Conservation (phyloP, 768 basidiomycete genomes). For the Plicaturopsis crispa region DNA sequence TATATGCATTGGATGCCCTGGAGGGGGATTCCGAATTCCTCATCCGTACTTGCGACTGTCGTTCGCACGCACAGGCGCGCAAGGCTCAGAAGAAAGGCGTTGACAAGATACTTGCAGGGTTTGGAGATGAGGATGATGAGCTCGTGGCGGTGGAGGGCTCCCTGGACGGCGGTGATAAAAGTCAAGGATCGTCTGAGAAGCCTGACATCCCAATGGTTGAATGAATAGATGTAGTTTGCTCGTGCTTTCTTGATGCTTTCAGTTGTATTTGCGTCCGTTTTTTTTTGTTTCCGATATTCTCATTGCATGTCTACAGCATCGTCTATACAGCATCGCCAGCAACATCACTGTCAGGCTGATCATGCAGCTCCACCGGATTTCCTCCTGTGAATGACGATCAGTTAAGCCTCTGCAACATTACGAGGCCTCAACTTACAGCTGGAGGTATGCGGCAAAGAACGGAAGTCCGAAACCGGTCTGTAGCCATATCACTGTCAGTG, state of each 20-base stretch:
- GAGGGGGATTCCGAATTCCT: slow-evolving; percentile 59
- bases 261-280: too few species aligned
- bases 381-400: slow-evolving; percentile 26
- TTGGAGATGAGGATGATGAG: slow-evolving; percentile 10
- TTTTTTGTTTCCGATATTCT: too few species aligned
- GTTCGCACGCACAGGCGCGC: slow-evolving; percentile 24
- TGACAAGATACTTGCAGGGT: slow-evolving; percentile 19
- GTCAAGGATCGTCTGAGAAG: too few species aligned
- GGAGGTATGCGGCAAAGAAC: slow-evolving; percentile 51
- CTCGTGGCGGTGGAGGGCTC: slow-evolving; percentile 2
- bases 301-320: too few species aligned
- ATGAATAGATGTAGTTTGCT: too few species aligned
- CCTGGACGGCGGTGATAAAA: neutral
- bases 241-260: too few species aligned
- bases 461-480: slow-evolving; percentile 66
- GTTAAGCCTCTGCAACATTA: too few species aligned
- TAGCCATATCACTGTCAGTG: slow-evolving; percentile 36
- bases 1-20: slow-evolving; percentile 62
- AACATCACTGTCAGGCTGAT: too few species aligned
- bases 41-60: slow-evolving; percentile 61
- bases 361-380: slow-evolving; percentile 28
- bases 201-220: too few species aligned
- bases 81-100: slow-evolving; percentile 31
- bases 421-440: slow-evolving; percentile 53
- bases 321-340: too few species aligned